Evolutionary conservation across 177 flowering plant species (phyloP), one percentile per base, ranked within the genome.

Genomic region (Telopea speciosissima): DNA sequence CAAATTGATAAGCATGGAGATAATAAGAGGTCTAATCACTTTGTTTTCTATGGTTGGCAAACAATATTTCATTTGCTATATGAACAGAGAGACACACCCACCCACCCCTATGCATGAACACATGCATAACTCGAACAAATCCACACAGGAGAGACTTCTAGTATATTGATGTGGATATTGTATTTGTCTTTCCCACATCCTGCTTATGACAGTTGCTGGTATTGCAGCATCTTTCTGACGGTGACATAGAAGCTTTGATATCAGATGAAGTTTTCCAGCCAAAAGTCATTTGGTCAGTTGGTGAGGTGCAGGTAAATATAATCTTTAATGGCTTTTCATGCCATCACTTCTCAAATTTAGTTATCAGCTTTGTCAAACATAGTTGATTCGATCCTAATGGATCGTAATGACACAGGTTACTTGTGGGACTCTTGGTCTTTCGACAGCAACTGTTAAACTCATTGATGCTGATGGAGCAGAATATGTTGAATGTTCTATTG

Each of bases 231-330:
- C 72, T 91, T 67, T 81, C 90, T 56, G 93, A 89, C 83, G 95
- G 81, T 58, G 97, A 91, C 74, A 68, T 91, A 24, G 81, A 85
- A 76, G 97, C 93, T 56, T 68, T 91, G 73, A 79, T 91, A 42
- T 84, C 92, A 2, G 98, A 91, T 84, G 97, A 90, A 80, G 82
- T 95, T 72, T 95, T 91, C 74, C 94, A 93, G 81, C 96, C 98
- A 19, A 86, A 84, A 76, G 77, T 81, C 60, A 68, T 89, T 44
- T 95, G 98, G 98, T 85, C 86, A 64, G 88, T 95, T 62, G 77
- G 73, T 63, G 90, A 86, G 86, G 66, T 92, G 58, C 97, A 95
- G 92, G 97, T 90, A 70, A 73, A 54, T 68, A 62, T 24, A 28
- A 31, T 56, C 13, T 31, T 16, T 65, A 45, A 62, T 58, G n/a